These are phyloP conservation scores for Talaromyces piceae DNA, from an alignment of 2,329 filamentous ascomycete genomes.

Conservation along the genomic window DNA sequence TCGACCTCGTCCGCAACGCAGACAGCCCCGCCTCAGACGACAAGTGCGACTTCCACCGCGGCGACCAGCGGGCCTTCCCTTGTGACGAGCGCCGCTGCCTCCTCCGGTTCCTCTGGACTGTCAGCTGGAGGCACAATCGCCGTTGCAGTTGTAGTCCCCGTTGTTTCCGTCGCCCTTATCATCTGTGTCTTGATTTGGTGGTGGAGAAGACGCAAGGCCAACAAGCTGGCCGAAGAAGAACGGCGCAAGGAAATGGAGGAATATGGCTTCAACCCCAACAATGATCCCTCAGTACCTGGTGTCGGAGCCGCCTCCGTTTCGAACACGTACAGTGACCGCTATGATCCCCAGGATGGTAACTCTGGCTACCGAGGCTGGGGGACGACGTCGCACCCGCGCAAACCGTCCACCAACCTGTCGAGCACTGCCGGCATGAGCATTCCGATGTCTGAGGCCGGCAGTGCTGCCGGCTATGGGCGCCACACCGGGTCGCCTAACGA, in stretches of 20 bases:
- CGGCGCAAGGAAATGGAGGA: constrained; percentile 94
- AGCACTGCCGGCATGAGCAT: constrained; percentile 55
- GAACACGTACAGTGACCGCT: constrained; percentile 25
- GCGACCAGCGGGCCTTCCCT: neutral
- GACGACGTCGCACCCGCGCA: constrained; percentile 66
- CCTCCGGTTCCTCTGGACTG: constrained; percentile 23
- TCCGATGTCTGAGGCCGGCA: constrained; percentile 64
- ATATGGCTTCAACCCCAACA: constrained; percentile 96
- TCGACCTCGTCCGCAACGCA: neutral
- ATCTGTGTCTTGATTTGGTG: constrained; percentile 70
- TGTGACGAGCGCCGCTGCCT: constrained; percentile 11
- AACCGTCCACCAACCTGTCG: constrained; percentile 83
- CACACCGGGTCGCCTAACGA: constrained; percentile 53
- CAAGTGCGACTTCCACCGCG: neutral
- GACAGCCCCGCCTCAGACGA: neutral
- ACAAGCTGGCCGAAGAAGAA: constrained; percentile 77
- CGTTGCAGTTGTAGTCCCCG: constrained; percentile 87
- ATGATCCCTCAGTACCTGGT: constrained; percentile 70
- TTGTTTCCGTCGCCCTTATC: constrained; percentile 76
- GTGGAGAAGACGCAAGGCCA: constrained; percentile 82
- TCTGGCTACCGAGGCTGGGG: constrained; percentile 94
- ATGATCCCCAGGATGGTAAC: constrained; percentile 22
- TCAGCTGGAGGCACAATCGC: constrained; percentile 64
- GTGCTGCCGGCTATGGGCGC: constrained; percentile 46
- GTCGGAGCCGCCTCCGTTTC: constrained; percentile 44